Base-by-base conservation (phyloP, 2,329 filamentous ascomycete species). In the Penicillium psychrosexuale region DNA sequence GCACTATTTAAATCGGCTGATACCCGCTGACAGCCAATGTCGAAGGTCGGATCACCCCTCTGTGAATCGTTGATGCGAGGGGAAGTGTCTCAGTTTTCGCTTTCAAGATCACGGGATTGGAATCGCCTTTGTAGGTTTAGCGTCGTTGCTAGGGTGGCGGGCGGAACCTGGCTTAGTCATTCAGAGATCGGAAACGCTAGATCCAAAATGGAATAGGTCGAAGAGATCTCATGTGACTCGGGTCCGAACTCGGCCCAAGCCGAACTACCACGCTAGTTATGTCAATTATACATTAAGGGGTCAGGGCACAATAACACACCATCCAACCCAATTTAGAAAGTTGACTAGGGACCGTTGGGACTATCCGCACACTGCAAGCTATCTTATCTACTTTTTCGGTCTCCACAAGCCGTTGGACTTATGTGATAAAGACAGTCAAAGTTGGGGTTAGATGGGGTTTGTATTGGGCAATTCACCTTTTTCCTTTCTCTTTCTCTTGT, bases 41-140 rank as follows among this genome's bases (percentile, higher is more conserved):
- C 12, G 43, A 48, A 28, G 28, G 28, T 36, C 24, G 9, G 43
- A 47, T 24, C 24, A 12, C 38, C 34, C 28, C 48, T 47, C 6
- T 51, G 37, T 57, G 50, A 33, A 58, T 51, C 44, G 46, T 53
- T 54, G 42, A 51, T 51, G 59, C 56, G 51, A 58, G 58, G 58
- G 59, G 50, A n/a, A 46, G 22, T 55, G 52, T 55, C 52, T 55
- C 52, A 55, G 47, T 22, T 39, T 45, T 55, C 39, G 12, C 19
- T 33, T 43, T 55, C 27, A 49, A 51, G 55, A 61, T 69, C 68
- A 70, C 68, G 66, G 55, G 69, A 60, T 33, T 60, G 43, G 57
- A 60, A 60, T 57, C 58, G 12, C 61, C 56, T 47, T 43, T 57
- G 60, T 58, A n/a, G 58, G 62, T 40, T 46, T 68, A 66, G 67